Evolutionary conservation across 257 asterid genomes (phyloP).

Genomic region (Primulina huaijiensis): DNA sequence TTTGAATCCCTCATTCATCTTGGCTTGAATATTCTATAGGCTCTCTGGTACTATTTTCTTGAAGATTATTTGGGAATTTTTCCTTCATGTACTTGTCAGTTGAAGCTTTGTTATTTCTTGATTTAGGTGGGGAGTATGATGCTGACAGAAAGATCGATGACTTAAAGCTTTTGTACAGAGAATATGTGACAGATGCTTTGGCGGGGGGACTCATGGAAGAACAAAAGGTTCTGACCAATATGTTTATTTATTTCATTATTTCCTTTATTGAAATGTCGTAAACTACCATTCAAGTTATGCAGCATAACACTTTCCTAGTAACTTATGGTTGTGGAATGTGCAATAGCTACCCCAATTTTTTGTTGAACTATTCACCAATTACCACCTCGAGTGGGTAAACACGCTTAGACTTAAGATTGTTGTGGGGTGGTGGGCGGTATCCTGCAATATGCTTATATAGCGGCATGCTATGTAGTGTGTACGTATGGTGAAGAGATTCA

Average conservation of each 20-base stretch:
- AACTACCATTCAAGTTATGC: neutral
- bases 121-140: constrained; percentile 77
- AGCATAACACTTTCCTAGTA: constrained; percentile 15
- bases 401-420: neutral
- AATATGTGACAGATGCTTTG: constrained; percentile 67
- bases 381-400: no score
- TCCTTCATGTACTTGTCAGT: constrained; percentile 16
- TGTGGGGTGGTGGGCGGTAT: neutral
- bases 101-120: constrained; percentile 28
- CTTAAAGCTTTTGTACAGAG: constrained; percentile 75
- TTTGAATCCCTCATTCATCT: constrained; percentile 18
- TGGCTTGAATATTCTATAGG: constrained; percentile 22
- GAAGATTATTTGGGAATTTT: constrained; percentile 6
- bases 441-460: neutral
- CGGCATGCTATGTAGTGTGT: neutral
- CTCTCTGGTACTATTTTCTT: constrained; percentile 13
- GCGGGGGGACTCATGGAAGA: constrained; percentile 86
- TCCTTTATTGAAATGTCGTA: neutral
- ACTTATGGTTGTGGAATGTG: neutral
- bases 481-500: neutral
- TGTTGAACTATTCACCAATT: no score
- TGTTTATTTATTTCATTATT: neutral
- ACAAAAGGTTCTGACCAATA: constrained; percentile 52
- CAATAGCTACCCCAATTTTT: no score
- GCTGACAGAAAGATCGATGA: constrained; percentile 75